A percentile compares a stretch with the other conserved stretches of the same genome.
phyloP scores from a whole-genome alignment of 2,329 filamentous ascomycete species.

The Ascochyta fabae region DNA sequence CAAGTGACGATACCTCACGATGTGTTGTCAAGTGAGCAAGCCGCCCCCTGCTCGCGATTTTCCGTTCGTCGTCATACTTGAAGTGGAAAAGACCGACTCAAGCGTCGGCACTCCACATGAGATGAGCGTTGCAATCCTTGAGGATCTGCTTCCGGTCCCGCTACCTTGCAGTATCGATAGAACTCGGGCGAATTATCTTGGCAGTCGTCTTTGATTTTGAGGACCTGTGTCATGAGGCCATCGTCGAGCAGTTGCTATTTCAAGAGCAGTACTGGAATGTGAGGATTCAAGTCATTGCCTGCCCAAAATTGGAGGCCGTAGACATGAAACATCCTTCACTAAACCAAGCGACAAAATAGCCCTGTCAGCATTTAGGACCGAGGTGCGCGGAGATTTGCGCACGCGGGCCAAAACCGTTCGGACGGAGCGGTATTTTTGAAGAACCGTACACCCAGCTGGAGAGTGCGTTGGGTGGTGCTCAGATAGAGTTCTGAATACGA shows the following conservation, averaged over 20 bases:
- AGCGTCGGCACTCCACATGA: constrained; percentile 9
- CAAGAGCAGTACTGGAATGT: constrained; percentile 23
- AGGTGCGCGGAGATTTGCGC: constrained; percentile 21
- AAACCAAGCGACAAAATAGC: constrained; percentile 14
- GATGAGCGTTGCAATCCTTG: constrained; percentile 1
- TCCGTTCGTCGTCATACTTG: constrained; percentile 13
- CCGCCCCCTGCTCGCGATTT: constrained; percentile 6
- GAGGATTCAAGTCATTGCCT: constrained; percentile 10
- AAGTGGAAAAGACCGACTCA: background rate
- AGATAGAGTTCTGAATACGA: constrained; percentile 8
- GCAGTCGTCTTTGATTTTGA: background rate
- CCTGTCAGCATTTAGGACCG: constrained; percentile 16
- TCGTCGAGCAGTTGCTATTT: constrained; percentile 39
- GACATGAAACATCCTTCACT: constrained; percentile 29
- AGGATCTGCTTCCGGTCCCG: constrained; percentile 13
- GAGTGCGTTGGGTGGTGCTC: background rate
- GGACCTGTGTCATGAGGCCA: background rate
- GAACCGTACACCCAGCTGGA: background rate
- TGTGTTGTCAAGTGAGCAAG: constrained; percentile 16
- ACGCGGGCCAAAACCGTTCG: background rate
- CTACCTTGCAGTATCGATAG: constrained; percentile 11
- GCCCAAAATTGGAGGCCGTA: constrained; percentile 23
- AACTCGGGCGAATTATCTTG: constrained; percentile 1
- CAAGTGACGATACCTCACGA: constrained; percentile 1
- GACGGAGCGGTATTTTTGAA: background rate